These are phyloP conservation scores for Mortierella sp. DNA, from an alignment of 371 early-diverging fungal genomes.

Conservation along the genomic window DNA sequence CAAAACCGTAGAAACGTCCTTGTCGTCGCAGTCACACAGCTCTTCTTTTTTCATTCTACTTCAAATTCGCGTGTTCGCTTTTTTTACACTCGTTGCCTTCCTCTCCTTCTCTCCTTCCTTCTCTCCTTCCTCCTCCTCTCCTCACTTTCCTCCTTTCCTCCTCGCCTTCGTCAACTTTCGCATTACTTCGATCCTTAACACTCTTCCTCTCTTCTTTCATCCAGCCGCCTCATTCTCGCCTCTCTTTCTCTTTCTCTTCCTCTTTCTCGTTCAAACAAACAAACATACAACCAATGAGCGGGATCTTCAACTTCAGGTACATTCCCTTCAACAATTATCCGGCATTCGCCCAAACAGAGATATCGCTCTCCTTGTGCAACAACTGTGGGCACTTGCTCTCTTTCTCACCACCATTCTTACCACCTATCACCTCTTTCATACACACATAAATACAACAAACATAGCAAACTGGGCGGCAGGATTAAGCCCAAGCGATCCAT, in stretches of 20 bases:
- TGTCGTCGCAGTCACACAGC: not conserved
- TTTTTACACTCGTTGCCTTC: too few species aligned
- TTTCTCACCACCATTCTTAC: not conserved
- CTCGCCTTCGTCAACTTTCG: not conserved
- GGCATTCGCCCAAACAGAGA: not conserved
- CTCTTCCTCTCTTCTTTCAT: not conserved
- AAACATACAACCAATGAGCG: slow-evolving; percentile 30
- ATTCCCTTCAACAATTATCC: not conserved
- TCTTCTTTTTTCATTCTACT: not conserved
- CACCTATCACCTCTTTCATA: not conserved
- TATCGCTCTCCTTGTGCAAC: not conserved
- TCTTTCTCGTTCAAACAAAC: not conserved
- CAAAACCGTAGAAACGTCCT: not conserved
- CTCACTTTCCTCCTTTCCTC: not conserved
- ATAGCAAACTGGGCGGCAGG: slow-evolving; percentile 54
- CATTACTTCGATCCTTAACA: not conserved
- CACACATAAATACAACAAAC: not conserved
- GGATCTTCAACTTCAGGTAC: slow-evolving; percentile 55
- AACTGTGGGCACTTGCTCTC: too few species aligned
- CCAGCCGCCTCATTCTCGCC: not conserved
- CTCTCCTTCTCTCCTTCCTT: not conserved
- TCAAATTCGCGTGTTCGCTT: not conserved
- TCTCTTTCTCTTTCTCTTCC: not conserved
- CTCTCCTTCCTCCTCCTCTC: too few species aligned
- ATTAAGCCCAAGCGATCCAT: slow-evolving; percentile 61